A percentile compares a stretch with the other conserved stretches of the same genome.
These are phyloP conservation scores for Rhinocladiella similis DNA, from an alignment of 2,329 filamentous ascomycete species.

Conservation along the genomic window DNA sequence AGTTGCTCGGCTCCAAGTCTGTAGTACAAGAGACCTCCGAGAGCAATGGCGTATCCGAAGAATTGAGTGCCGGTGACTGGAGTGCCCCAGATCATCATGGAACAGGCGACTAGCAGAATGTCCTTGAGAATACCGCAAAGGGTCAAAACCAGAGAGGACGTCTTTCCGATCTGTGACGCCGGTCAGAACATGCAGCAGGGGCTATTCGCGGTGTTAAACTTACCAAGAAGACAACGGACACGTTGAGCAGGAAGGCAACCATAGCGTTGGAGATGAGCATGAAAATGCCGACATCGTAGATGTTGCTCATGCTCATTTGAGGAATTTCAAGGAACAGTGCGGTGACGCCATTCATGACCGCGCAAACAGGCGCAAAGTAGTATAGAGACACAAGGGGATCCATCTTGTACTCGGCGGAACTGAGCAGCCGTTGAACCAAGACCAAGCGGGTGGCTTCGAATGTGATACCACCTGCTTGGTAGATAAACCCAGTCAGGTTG, in stretches of 20 bases:
- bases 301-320: slow-evolving; percentile 64
- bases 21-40: slow-evolving; percentile 66
- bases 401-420: slow-evolving; percentile 79
- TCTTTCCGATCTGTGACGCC: slow-evolving; percentile 74
- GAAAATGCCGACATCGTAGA: slow-evolving; percentile 65
- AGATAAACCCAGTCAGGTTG: slow-evolving; percentile 56
- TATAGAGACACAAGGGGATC: slow-evolving; percentile 84
- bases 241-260: slow-evolving; percentile 77
- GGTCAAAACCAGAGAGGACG: slow-evolving; percentile 81
- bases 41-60: slow-evolving; percentile 74
- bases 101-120: slow-evolving; percentile 75
- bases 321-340: slow-evolving; percentile 69
- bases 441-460: slow-evolving; percentile 81
- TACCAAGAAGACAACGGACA: slow-evolving; percentile 84
- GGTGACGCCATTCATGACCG: slow-evolving; percentile 73
- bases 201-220: slow-evolving; percentile 35
- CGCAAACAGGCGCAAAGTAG: slow-evolving; percentile 85
- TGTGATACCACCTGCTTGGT: slow-evolving; percentile 72
- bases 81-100: slow-evolving; percentile 76
- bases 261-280: slow-evolving; percentile 72
- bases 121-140: slow-evolving; percentile 86
- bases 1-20: slow-evolving; percentile 73
- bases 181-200: neutral
- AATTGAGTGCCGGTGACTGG: slow-evolving; percentile 69
- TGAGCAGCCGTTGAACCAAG: slow-evolving; percentile 82